Evolutionary conservation across 176 grass and related monocot genomes (phyloP), one percentile per base, ranked within the genome.

Genomic region (Hsuehochloa calcarea): DNA sequence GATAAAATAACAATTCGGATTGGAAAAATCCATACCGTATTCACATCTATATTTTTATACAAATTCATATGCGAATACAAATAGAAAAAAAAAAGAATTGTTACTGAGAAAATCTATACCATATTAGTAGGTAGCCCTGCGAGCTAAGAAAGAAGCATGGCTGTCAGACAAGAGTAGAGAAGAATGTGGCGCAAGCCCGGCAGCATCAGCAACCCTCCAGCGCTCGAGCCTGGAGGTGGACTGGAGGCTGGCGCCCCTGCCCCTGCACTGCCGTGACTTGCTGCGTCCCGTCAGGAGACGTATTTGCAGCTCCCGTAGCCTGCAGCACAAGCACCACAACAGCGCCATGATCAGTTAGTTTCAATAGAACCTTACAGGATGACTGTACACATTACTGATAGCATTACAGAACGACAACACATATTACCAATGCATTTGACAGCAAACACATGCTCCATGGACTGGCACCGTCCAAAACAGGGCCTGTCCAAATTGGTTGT

Each of bases 301-400:
- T 87, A 90, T 5, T 75, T 87, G 89, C 89, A 90, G 5, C 60
- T 79, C 23, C 89, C 89, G 40, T 87, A 90, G 22, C 89, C 84
- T 90, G 85, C 68, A 10, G 37, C 20, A 82, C 1, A 75, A 72
- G 25, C 60, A 49, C 10, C 5, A 34, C n/a, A 10, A 4, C 5
- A 19, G 22, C 11, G 12, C 0, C 22, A 64, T 80, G 38, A 3
- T 50, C 45, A 51, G 3, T 58, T 4, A 16, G 75, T 59, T 47
- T 22, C 25, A 22, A 2, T 0, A 43, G 2, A 51, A 14, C 31
- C 31, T 34, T 34, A 34, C 31, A 34, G 31, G 31, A 34, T 2
- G 31, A 34, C 31, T 34, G 31, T 34, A 34, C 31, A 34, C 3
- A 29, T 29, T 29, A 29, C 29, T 29, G 29, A 29, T 29, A 29